Conservation (phyloP, 2,329 filamentous ascomycete genomes). For the Ophiostoma himal-ulmi region DNA sequence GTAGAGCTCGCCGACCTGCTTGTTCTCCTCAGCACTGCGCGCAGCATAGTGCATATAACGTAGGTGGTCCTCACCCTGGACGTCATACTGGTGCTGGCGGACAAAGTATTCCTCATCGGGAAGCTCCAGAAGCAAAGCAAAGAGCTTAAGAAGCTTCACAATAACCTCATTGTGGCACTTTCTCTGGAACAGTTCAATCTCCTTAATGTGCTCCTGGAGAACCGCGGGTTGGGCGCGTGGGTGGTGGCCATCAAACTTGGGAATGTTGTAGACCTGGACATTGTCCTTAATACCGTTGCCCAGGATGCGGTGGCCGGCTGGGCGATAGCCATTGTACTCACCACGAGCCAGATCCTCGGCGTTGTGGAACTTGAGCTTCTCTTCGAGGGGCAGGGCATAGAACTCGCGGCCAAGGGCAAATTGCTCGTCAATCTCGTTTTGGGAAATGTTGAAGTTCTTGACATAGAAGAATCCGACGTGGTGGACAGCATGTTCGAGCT, state of each 20-base stretch:
- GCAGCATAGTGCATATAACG: constrained; percentile 54
- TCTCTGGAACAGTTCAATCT: constrained; percentile 50
- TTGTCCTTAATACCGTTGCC: constrained; percentile 44
- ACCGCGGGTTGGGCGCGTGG: constrained; percentile 42
- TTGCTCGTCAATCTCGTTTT: constrained; percentile 50
- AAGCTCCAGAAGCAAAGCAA: constrained; percentile 54
- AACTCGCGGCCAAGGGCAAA: constrained; percentile 52
- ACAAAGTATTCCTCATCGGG: constrained; percentile 52
- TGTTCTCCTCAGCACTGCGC: constrained; percentile 34
- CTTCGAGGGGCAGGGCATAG: constrained; percentile 42
- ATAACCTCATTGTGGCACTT: constrained; percentile 43
- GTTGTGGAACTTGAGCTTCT: constrained; percentile 46
- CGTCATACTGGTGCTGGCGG: constrained; percentile 49
- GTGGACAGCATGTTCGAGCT: constrained; percentile 42
- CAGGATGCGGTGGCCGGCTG: constrained; percentile 33
- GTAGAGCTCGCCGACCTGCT: constrained; percentile 29
- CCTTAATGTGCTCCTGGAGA: constrained; percentile 42
- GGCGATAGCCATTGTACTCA: constrained; percentile 49
- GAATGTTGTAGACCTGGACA: constrained; percentile 55
- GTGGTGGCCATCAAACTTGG: constrained; percentile 49
- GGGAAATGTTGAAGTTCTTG: constrained; percentile 51
- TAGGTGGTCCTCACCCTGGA: constrained; percentile 50
- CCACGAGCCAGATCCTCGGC: constrained; percentile 39
- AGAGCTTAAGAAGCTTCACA: constrained; percentile 48
- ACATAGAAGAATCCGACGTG: constrained; percentile 50